Evolutionary conservation across 2,329 filamentous ascomycete genomes (phyloP), one percentile per base, ranked within the genome.

Genomic region (Aureobasidium sp.): DNA sequence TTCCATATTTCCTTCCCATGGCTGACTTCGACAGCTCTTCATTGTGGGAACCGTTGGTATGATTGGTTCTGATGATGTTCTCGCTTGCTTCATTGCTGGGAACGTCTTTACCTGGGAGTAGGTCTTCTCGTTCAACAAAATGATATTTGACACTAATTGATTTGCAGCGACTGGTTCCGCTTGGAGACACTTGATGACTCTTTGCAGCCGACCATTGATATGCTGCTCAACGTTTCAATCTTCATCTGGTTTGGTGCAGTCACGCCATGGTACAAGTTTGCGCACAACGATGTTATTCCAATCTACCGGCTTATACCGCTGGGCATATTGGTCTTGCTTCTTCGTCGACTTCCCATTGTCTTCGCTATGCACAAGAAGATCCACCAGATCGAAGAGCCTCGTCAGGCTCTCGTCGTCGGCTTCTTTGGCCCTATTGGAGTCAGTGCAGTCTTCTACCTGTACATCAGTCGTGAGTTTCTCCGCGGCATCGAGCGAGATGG

Each of bases 341-440:
- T 96, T 21, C 83, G 92, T 40, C 85, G 92, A 2, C 78, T 92
- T 7, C 92, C 92, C 0, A 84, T 90, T 69, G 79, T 96, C 0
- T 82, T 90, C 57, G 82, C 80, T 0, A 78, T 93, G 72, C 87
- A 92, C 69, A 87, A 82, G 66, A 80, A 81, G 62, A 92, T 96
- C 46, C 88, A 83, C 31, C 90, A 95, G 70, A 91, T 96, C 43
- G 83, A 90, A 61, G 79, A 87, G 42, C 73, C 81, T 31, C 81
- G 83, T 4, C 90, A 95, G 65, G 90, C 90, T 1, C 74, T 89
- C 0, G 96, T 95, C 68, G 89, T 94, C 8, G 92, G 92, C 0
- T 96, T 95, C 76, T 96, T 96, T 65, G 92, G 92, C 0, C 92
- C 92, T 0, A 92, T 96, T 60, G 91, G 93, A 2, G 91, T 96